Conservation (phyloP, 805 yeast species). For the Lachancea cidri region DNA sequence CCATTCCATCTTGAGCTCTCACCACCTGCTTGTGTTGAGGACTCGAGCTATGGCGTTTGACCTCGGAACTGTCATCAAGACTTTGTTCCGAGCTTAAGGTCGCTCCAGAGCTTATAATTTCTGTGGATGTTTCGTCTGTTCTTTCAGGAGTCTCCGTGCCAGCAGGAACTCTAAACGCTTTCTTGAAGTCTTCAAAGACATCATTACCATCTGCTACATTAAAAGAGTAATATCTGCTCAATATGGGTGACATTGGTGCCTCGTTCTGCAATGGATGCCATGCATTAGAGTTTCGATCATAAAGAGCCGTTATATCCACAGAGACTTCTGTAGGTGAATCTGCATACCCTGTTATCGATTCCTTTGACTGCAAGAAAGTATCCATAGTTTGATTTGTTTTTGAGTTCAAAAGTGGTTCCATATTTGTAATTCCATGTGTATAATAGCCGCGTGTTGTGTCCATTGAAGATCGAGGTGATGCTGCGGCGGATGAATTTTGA, state of each 20-base stretch:
- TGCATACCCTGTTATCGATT: slow-evolving; percentile 21
- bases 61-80: neutral
- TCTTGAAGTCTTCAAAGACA: slow-evolving; percentile 23
- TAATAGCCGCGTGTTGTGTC: slow-evolving; percentile 12
- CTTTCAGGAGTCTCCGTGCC: slow-evolving; percentile 4
- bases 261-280: slow-evolving; percentile 27
- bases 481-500: slow-evolving; percentile 12
- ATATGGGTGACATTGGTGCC: slow-evolving; percentile 12
- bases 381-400: slow-evolving; percentile 17
- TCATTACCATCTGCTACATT: slow-evolving; percentile 17
- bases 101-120: neutral
- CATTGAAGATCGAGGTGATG: slow-evolving; percentile 22
- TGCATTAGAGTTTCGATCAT: slow-evolving; percentile 22
- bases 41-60: neutral
- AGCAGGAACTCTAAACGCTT: slow-evolving; percentile 10
- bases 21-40: neutral
- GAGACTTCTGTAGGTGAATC: slow-evolving; percentile 27
- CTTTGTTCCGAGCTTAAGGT: neutral
- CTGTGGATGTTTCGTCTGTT: neutral
- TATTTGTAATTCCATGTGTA: slow-evolving; percentile 10
- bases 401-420: slow-evolving; percentile 29
- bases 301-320: slow-evolving; percentile 37
- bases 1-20: neutral
- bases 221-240: slow-evolving; percentile 15
- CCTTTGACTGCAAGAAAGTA: slow-evolving; percentile 27